Conservation (phyloP, 768 basidiomycete genomes). For the Pholiota molesta region DNA sequence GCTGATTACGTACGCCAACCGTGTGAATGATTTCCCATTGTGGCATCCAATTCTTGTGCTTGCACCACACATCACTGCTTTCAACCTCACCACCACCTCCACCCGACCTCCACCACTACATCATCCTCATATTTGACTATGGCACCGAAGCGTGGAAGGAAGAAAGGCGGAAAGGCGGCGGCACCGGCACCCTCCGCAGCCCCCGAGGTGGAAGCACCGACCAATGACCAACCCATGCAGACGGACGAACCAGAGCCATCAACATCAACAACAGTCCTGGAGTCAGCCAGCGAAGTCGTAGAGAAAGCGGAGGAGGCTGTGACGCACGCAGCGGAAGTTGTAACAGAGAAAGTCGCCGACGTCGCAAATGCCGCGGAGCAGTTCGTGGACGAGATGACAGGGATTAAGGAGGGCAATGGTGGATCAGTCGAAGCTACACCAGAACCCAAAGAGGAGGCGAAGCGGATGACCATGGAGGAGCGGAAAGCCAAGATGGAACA, state of each 20-base stretch:
- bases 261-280: conserved; percentile 16
- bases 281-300: conserved; percentile 11
- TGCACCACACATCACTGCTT: too few relatives aligned
- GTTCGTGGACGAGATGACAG: conserved; percentile 34
- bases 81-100: not conserved
- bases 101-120: not conserved
- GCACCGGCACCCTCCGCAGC: conserved; percentile 1
- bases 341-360: conserved; percentile 23
- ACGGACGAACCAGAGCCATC: conserved; percentile 24
- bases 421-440: conserved; percentile 17
- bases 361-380: conserved; percentile 31
- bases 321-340: conserved; percentile 19
- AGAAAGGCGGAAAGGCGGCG: conserved; percentile 10
- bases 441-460: not conserved
- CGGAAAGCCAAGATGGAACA: conserved; percentile 77
- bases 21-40: too few relatives aligned
- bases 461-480: conserved; percentile 62
- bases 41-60: too few relatives aligned
- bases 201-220: conserved; percentile 12
- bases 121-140: not conserved
- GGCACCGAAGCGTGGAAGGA: conserved; percentile 1
- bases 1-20: too few relatives aligned
- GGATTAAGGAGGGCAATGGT: conserved; percentile 23
- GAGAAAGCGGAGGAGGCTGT: conserved; percentile 21
- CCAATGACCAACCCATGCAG: conserved; percentile 24